A percentile compares a stretch with the other conserved stretches of the same genome.
Conservation (phyloP, 805 yeast genomes). For the Debaryomyces tyrocola region DNA sequence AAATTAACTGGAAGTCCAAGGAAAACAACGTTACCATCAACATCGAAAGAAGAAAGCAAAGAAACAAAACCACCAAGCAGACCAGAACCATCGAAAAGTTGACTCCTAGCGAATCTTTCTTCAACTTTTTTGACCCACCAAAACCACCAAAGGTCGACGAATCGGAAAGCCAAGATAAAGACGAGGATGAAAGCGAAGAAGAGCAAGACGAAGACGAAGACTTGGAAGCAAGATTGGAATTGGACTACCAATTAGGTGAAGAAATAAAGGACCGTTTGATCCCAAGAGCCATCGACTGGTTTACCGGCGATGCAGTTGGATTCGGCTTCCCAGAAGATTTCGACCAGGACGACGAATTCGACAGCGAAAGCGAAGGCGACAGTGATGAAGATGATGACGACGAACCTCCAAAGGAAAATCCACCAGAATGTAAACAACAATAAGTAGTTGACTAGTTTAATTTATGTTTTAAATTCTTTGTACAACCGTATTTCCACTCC, state of each 20-base stretch:
- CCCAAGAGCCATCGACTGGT: constrained; percentile 98
- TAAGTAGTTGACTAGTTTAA: constrained; percentile 18
- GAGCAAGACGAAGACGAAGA: constrained; percentile 56
- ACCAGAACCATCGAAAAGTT: constrained; percentile 93
- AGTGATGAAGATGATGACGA: constrained; percentile 59
- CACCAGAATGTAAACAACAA: constrained; percentile 79
- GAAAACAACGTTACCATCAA: constrained; percentile 81
- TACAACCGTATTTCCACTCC: no score
- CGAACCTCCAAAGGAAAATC: constrained; percentile 55
- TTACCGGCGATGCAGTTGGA: constrained; percentile 94
- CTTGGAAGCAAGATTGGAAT: constrained; percentile 79
- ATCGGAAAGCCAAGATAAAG: constrained; percentile 54
- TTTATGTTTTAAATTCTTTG: neutral
- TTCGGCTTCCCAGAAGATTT: constrained; percentile 58
- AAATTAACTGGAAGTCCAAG: constrained; percentile 78
- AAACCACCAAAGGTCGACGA: constrained; percentile 53
- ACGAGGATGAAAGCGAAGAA: constrained; percentile 43
- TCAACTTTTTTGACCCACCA: constrained; percentile 95
- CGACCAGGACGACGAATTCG: constrained; percentile 62
- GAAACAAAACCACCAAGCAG: constrained; percentile 94
- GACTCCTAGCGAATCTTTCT: constrained; percentile 92
- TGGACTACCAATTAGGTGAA: constrained; percentile 95
- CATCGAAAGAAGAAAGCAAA: constrained; percentile 93
- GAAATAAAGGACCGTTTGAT: constrained; percentile 92
- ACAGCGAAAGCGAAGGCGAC: constrained; percentile 60